A percentile compares a stretch with the other conserved stretches of the same genome.
Evolutionary conservation across 2,329 filamentous ascomycete species (phyloP).

Genomic region (Ophiostoma novo-ulmi): DNA sequence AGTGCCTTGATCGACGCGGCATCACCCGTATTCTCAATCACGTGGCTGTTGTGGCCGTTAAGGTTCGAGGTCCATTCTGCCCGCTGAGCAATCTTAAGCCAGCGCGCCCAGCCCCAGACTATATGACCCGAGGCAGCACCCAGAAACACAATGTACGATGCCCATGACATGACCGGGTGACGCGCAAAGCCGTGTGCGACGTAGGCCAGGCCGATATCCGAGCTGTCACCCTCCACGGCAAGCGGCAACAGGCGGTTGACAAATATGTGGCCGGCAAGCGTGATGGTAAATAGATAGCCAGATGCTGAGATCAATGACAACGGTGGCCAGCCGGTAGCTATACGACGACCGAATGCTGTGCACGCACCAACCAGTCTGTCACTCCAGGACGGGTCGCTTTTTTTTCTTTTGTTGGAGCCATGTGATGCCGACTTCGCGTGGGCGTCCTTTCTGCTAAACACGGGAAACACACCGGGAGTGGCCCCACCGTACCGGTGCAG

Average conservation of each 20-base stretch:
- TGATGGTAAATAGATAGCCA: conserved; percentile 63
- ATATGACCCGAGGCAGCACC: conserved; percentile 67
- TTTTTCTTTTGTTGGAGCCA: neutral
- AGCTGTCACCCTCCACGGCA: conserved; percentile 73
- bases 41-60: conserved; percentile 33
- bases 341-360: neutral
- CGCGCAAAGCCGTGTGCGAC: conserved; percentile 79
- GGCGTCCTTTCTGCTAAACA: neutral
- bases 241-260: conserved; percentile 73
- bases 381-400: neutral
- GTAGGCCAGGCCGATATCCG: conserved; percentile 78
- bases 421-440: neutral
- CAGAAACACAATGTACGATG: conserved; percentile 65
- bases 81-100: conserved; percentile 62
- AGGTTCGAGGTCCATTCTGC: conserved; percentile 40
- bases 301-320: conserved; percentile 65
- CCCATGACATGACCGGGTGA: conserved; percentile 60
- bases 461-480: conserved; percentile 45
- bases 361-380: neutral
- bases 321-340: conserved; percentile 56
- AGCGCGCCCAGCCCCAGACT: conserved; percentile 79
- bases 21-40: neutral
- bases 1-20: conserved; percentile 42
- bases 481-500: conserved; percentile 70
- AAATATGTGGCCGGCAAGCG: conserved; percentile 66